Conservation (phyloP, 192 early-diverging fungal genomes). For the Piromyces sp. region DNA sequence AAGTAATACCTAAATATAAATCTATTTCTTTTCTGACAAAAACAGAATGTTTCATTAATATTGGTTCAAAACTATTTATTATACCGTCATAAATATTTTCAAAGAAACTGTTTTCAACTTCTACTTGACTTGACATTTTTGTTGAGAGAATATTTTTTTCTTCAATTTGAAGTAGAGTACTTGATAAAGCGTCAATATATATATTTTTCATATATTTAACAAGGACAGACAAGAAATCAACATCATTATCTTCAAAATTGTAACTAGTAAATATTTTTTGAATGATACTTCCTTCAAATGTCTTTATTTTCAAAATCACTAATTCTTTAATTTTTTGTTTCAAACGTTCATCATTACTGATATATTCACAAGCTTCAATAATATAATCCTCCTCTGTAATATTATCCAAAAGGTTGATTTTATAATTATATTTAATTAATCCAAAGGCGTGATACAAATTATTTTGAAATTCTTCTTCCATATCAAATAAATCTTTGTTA, state of each 20-base stretch:
- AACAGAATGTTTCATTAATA: neutral
- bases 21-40: neutral
- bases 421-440: neutral
- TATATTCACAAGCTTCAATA: neutral
- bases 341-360: neutral
- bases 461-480: neutral
- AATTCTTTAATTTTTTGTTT: neutral
- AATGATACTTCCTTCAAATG: neutral
- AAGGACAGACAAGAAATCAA: neutral
- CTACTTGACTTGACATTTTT: neutral
- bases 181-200: neutral
- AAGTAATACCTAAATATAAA: neutral
- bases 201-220: neutral
- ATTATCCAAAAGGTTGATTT: neutral
- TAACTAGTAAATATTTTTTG: neutral
- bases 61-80: neutral
- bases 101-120: neutral
- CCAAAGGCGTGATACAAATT: neutral
- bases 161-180: neutral
- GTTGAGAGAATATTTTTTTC: neutral
- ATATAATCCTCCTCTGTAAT: neutral
- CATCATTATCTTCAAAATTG: neutral
- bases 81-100: neutral
- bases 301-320: neutral
- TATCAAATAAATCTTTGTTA: neutral